phyloP scores from a whole-genome alignment of 148 eudicot genomes.

The Pharnaceum exiguum region DNA sequence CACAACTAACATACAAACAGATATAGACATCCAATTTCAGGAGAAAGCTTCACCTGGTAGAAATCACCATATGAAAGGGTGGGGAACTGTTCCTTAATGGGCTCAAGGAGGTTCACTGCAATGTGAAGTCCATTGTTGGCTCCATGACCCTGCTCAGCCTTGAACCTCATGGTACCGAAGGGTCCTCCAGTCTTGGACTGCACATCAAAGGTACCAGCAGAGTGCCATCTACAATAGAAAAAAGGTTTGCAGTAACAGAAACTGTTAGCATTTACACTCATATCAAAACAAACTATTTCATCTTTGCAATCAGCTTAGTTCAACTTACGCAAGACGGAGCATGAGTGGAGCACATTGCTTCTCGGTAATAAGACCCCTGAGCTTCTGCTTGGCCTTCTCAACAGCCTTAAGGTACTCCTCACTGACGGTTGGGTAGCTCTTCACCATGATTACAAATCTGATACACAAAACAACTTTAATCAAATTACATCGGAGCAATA shows the following conservation, averaged over 20 bases:
- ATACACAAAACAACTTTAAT: not conserved
- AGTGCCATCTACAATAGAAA: slow-evolving; percentile 65
- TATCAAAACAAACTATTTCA: not conserved
- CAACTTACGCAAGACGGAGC: slow-evolving; percentile 75
- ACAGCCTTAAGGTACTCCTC: slow-evolving; percentile 62
- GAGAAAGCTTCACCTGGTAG: slow-evolving; percentile 41
- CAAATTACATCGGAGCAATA: not conserved
- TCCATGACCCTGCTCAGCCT: slow-evolving; percentile 51
- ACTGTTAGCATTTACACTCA: not conserved
- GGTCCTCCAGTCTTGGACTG: slow-evolving; percentile 77
- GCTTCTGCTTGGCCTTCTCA: slow-evolving; percentile 64
- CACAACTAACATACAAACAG: not conserved
- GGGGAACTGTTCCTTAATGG: slow-evolving; percentile 70
- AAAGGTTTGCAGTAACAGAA: not conserved
- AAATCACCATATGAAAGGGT: slow-evolving; percentile 58
- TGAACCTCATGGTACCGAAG: slow-evolving; percentile 75
- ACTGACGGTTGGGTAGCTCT: slow-evolving; percentile 68
- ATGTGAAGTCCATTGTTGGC: slow-evolving; percentile 76
- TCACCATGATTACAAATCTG: slow-evolving; percentile 46
- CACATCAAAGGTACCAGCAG: slow-evolving; percentile 80
- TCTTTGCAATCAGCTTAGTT: not conserved
- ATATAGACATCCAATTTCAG: not conserved
- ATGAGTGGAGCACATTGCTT: slow-evolving; percentile 79
- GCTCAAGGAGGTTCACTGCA: slow-evolving; percentile 66
- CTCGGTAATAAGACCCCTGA: slow-evolving; percentile 66